Conservation (phyloP, 2,329 filamentous ascomycete genomes). For the Proliferodiscus dingleyae region DNA sequence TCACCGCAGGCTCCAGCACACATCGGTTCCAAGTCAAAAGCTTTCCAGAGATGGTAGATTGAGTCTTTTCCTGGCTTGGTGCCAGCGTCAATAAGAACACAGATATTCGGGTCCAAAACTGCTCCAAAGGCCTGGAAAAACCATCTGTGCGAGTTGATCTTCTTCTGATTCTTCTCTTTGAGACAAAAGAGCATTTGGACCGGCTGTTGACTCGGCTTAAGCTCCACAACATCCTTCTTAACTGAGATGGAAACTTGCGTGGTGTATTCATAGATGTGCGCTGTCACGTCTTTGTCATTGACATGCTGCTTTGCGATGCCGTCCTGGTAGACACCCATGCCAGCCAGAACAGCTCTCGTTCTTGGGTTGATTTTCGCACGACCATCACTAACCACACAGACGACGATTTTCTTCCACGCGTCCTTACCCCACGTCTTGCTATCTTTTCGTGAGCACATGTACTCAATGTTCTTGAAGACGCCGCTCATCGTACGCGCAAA, state of each 20-base stretch:
- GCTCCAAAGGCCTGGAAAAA: slow-evolving; percentile 97
- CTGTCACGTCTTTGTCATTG: slow-evolving; percentile 91
- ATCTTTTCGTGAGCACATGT: slow-evolving; percentile 89
- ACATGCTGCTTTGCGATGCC: slow-evolving; percentile 98
- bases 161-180: slow-evolving; percentile 99
- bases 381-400: slow-evolving; percentile 94
- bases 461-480: slow-evolving; percentile 98
- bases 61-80: slow-evolving; percentile 91
- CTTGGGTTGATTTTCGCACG: slow-evolving; percentile 94
- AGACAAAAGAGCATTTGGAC: slow-evolving; percentile 97
- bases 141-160: slow-evolving; percentile 99
- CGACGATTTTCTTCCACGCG: slow-evolving; percentile 99
- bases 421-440: slow-evolving; percentile 98
- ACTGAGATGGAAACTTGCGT: slow-evolving; percentile 81
- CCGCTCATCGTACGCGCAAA: slow-evolving; percentile 95
- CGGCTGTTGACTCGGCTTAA: slow-evolving; percentile 81
- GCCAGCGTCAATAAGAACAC: slow-evolving; percentile 91
- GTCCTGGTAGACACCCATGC: slow-evolving; percentile 95
- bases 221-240: slow-evolving; percentile 81
- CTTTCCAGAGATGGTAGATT: slow-evolving; percentile 98
- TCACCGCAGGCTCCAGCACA: slow-evolving; percentile 96
- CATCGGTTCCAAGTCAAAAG: slow-evolving; percentile 95
- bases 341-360: slow-evolving; percentile 83
- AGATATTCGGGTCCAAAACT: slow-evolving; percentile 92
- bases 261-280: slow-evolving; percentile 96